Conservation (phyloP, 345 rosid genomes). For the Raphanus sativus region DNA sequence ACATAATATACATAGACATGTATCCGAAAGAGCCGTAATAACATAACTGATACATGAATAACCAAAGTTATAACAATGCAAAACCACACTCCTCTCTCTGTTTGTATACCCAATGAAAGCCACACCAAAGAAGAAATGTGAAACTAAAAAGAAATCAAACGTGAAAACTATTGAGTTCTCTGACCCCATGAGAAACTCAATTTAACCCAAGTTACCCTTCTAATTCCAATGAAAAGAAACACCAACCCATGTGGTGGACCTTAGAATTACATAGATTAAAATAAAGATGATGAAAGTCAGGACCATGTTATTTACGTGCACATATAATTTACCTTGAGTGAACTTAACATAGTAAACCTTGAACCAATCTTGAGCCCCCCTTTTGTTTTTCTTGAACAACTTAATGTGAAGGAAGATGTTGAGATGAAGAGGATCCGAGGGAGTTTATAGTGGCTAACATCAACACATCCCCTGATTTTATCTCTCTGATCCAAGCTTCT, state of each 20-base stretch:
- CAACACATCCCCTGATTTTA: conserved; percentile 49
- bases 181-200: conserved; percentile 35
- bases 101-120: conserved; percentile 39
- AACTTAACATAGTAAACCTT: conserved; percentile 31
- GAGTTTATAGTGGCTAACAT: conserved; percentile 63
- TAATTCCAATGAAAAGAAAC: conserved; percentile 30
- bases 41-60: conserved; percentile 34
- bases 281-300: conserved; percentile 26
- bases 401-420: conserved; percentile 41
- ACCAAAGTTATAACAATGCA: conserved; percentile 31
- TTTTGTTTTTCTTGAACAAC: conserved; percentile 35
- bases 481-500: conserved; percentile 83
- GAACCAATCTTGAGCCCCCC: conserved; percentile 21
- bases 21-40: conserved; percentile 20
- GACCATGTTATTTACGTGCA: conserved; percentile 38
- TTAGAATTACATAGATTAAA: conserved; percentile 32
- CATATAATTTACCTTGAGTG: conserved; percentile 34
- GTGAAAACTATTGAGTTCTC: conserved; percentile 30
- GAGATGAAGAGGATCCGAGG: conserved; percentile 93
- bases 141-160: conserved; percentile 28
- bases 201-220: conserved; percentile 33
- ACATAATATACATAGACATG: background rate
- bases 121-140: conserved; percentile 30
- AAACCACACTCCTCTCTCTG: conserved; percentile 29
- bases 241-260: conserved; percentile 40